A percentile compares a stretch with the other conserved stretches of the same genome.
Conservation (phyloP, 352 stramenopile species). For the Pythium chondricola region DNA sequence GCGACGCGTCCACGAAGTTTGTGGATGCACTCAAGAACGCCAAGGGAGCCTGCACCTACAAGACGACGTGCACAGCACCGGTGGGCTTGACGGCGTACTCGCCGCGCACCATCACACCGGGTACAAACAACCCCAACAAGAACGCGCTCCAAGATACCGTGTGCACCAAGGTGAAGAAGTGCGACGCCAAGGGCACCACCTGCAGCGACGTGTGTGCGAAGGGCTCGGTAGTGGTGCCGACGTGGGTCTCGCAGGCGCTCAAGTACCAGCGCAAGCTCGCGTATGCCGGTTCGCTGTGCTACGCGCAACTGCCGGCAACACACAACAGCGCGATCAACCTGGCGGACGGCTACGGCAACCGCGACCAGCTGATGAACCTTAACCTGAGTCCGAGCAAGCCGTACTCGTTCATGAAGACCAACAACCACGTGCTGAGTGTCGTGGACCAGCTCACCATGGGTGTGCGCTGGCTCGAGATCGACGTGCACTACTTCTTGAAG, state of each 20-base stretch:
- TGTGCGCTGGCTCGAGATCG: constrained; percentile 53
- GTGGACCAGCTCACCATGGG: constrained; percentile 52
- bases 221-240: constrained; percentile 16
- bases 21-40: constrained; percentile 31
- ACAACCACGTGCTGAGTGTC: constrained; percentile 57
- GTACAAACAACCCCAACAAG: constrained; percentile 34
- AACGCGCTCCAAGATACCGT: constrained; percentile 26
- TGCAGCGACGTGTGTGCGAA: constrained; percentile 44
- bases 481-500: constrained; percentile 58
- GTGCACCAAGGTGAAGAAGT: constrained; percentile 32
- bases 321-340: constrained; percentile 62
- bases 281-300: constrained; percentile 33
- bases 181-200: constrained; percentile 25
- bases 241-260: constrained; percentile 38
- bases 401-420: constrained; percentile 57
- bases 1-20: constrained; percentile 20
- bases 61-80: constrained; percentile 30
- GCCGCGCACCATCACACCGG: constrained; percentile 21
- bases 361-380: constrained; percentile 49
- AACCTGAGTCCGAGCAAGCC: constrained; percentile 32
- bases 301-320: constrained; percentile 36
- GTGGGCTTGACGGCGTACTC: constrained; percentile 23
- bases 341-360: constrained; percentile 48
- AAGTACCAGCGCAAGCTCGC: constrained; percentile 41
- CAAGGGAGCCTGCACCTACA: constrained; percentile 25